phyloP scores from a whole-genome alignment of 2,329 filamentous ascomycete species.

The Sporothrix variecibatus region DNA sequence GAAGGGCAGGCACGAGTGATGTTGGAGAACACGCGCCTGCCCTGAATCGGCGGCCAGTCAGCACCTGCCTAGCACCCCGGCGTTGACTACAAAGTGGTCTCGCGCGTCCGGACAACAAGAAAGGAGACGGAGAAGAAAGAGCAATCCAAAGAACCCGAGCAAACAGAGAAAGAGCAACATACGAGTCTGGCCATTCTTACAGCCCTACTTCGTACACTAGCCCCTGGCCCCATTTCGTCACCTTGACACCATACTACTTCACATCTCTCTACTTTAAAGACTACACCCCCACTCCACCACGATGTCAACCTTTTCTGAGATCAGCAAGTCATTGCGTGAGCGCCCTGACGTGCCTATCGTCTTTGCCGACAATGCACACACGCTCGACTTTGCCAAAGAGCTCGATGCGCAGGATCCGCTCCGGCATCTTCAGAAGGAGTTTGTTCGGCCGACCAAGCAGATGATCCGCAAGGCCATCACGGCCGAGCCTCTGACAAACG shows the following conservation, averaged over 20 bases:
- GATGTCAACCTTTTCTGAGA: neutral
- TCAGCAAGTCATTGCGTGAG: conserved; percentile 39
- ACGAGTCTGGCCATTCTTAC: neutral
- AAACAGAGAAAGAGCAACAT: neutral
- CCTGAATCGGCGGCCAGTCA: neutral
- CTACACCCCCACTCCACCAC: neutral
- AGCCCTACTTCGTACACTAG: neutral
- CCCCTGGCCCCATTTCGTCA: neutral
- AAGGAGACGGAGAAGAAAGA: neutral
- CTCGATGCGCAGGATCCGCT: conserved; percentile 66
- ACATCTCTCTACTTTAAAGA: neutral
- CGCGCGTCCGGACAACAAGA: conserved; percentile 18
- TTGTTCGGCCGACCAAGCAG: conserved; percentile 72
- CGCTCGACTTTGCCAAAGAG: conserved; percentile 50
- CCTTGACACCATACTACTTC: neutral
- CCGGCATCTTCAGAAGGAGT: conserved; percentile 65
- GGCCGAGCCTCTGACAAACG: neutral
- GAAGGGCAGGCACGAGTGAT: neutral
- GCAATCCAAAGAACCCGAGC: neutral
- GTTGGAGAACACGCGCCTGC: neutral
- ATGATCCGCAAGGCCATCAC: conserved; percentile 42
- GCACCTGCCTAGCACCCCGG: neutral
- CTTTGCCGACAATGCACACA: conserved; percentile 52
- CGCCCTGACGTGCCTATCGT: conserved; percentile 42
- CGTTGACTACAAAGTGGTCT: conserved; percentile 26